Percentiles rank a stretch among this genome's conserved stretches.
phyloP scores from a whole-genome alignment of 169 alveolate genomes.

The Amoebophrya sp. region DNA sequence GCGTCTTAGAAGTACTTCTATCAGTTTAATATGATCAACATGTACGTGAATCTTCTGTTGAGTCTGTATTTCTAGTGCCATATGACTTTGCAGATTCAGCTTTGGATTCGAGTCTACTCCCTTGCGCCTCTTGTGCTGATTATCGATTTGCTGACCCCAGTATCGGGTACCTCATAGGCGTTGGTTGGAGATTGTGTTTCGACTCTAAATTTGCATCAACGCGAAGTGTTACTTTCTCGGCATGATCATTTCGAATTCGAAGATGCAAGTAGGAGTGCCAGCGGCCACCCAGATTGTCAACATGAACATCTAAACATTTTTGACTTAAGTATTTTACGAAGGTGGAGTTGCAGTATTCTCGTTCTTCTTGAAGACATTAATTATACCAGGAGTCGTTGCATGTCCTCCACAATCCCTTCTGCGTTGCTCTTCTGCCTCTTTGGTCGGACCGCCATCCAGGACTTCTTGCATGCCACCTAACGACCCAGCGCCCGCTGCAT shows the following conservation, averaged over 20 bases:
- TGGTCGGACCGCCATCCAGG: neutral
- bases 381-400: neutral
- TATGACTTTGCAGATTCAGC: neutral
- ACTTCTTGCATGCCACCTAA: neutral
- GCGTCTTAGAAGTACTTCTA: neutral
- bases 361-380: neutral
- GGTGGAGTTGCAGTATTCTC: neutral
- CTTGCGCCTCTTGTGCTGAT: neutral
- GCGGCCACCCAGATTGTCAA: neutral
- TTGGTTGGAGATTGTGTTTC: no score
- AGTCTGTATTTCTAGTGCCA: neutral
- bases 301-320: neutral
- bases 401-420: neutral
- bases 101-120: conserved; percentile 12
- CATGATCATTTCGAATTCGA: no score
- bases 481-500: neutral
- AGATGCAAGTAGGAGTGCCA: no score
- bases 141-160: neutral
- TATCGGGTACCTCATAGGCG: neutral
- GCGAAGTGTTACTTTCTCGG: no score
- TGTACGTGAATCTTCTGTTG: no score
- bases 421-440: neutral
- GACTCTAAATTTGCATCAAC: no score
- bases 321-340: neutral
- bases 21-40: no score